A percentile compares a stretch with the other conserved stretches of the same genome.
Conservation (phyloP, 2,329 filamentous ascomycete genomes). For the Neofusicoccum parvum region DNA sequence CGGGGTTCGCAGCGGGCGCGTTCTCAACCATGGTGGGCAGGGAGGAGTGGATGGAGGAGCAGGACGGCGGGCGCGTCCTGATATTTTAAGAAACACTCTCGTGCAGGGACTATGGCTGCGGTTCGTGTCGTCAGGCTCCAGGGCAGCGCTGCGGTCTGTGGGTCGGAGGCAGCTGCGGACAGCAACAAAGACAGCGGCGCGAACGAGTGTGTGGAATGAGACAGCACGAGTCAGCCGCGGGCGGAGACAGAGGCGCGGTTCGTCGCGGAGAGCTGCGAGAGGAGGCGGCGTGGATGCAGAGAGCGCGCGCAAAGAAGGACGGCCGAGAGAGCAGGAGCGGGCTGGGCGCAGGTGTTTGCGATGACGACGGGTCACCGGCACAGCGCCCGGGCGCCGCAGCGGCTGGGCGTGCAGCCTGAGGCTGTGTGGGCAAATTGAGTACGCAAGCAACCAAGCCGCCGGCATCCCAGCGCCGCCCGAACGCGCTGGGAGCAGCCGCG, state of each 20-base stretch:
- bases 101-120: conserved; percentile 16
- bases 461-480: not conserved
- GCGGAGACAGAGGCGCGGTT: not conserved
- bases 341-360: conserved; percentile 3
- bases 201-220: conserved; percentile 1
- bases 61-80: conserved; percentile 2
- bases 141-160: conserved; percentile 16
- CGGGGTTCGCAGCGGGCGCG: not conserved
- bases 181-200: conserved; percentile 4
- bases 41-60: not conserved
- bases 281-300: not conserved
- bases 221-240: conserved; percentile 9
- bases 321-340: conserved; percentile 7
- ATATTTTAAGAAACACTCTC: conserved; percentile 13
- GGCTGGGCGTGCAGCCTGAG: conserved; percentile 8
- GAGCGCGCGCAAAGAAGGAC: not conserved
- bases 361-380: conserved; percentile 20
- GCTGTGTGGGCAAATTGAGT: conserved; percentile 9
- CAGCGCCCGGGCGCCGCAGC: not conserved
- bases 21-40: not conserved
- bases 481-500: not conserved
- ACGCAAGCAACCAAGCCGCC: conserved; percentile 11
- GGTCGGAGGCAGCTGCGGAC: conserved; percentile 6
- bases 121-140: conserved; percentile 12
- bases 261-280: not conserved